Percentiles rank a stretch among this genome's conserved stretches.
phyloP scores from a whole-genome alignment of 2,329 filamentous ascomycete genomes.

The Fusarium beomiforme region DNA sequence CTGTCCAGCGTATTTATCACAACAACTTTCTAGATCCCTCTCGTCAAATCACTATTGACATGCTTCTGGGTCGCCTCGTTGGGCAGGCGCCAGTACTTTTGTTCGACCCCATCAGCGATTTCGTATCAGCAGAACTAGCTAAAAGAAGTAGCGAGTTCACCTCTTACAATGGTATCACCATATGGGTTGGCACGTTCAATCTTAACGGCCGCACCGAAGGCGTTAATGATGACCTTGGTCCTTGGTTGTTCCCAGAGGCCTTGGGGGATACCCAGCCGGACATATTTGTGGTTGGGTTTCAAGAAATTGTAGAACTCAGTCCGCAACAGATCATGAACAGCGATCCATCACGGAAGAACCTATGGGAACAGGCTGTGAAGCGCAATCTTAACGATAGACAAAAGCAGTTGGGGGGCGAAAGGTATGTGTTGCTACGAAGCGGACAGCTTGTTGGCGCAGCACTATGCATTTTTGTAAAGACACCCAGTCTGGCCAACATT shows the following conservation, averaged over 20 bases:
- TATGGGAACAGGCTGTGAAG: constrained; percentile 88
- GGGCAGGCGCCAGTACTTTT: constrained; percentile 86
- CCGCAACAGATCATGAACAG: constrained; percentile 99
- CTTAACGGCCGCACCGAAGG: constrained; percentile 88
- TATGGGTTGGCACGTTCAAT: constrained; percentile 93
- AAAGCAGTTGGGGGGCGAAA: constrained; percentile 71
- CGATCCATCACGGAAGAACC: constrained; percentile 83
- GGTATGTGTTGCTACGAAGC: constrained; percentile 89
- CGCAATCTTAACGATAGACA: constrained; percentile 79
- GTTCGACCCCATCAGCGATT: constrained; percentile 95
- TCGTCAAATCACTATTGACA: constrained; percentile 92
- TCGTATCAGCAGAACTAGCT: constrained; percentile 79
- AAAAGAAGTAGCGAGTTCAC: constrained; percentile 78
- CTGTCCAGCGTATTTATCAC: constrained; percentile 91
- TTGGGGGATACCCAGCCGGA: constrained; percentile 75
- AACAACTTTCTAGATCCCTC: constrained; percentile 98
- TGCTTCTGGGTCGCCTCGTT: constrained; percentile 85
- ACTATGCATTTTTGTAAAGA: constrained; percentile 88
- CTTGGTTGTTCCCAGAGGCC: constrained; percentile 80
- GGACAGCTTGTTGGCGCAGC: constrained; percentile 96
- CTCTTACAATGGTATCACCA: constrained; percentile 75
- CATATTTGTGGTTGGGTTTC: constrained; percentile 91
- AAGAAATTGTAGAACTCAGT: constrained; percentile 97
- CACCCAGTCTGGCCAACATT: constrained; percentile 79
- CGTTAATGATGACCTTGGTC: constrained; percentile 79